Conservation (phyloP, 176 grass and related monocot genomes). For the Raddia distichophylla region DNA sequence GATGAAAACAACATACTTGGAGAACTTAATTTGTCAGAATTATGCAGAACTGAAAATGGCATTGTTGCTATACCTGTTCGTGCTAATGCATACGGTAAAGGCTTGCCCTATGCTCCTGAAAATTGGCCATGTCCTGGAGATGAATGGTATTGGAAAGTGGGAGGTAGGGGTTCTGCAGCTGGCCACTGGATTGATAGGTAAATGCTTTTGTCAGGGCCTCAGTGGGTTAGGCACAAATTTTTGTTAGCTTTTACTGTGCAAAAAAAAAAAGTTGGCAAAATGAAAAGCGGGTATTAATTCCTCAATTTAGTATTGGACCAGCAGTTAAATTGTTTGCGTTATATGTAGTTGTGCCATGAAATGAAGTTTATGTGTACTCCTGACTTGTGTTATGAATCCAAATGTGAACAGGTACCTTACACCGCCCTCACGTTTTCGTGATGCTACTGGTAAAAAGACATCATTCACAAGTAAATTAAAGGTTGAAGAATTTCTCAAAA, state of each 20-base stretch:
- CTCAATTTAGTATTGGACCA: slow-evolving; percentile 25
- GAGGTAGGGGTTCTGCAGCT: slow-evolving; percentile 35
- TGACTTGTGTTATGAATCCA: slow-evolving; percentile 44
- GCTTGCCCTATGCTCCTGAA: slow-evolving; percentile 76
- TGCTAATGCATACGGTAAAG: slow-evolving; percentile 56
- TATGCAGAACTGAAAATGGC: slow-evolving; percentile 44
- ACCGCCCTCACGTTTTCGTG: slow-evolving; percentile 63
- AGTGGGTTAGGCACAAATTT: slow-evolving; percentile 9
- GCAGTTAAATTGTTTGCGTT: slow-evolving; percentile 25
- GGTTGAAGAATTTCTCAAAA: slow-evolving; percentile 77
- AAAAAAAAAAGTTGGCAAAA: slow-evolving; percentile 21
- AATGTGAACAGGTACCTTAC: slow-evolving; percentile 66
- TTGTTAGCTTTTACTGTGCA: neutral
- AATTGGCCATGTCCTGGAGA: slow-evolving; percentile 74
- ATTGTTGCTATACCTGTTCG: slow-evolving; percentile 57
- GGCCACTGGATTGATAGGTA: slow-evolving; percentile 82
- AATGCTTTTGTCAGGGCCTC: slow-evolving; percentile 33
- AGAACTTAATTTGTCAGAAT: slow-evolving; percentile 58
- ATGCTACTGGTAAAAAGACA: slow-evolving; percentile 48
- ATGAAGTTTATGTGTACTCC: slow-evolving; percentile 6
- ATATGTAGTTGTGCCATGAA: slow-evolving; percentile 8
- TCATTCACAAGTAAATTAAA: slow-evolving; percentile 69
- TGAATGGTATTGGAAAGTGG: slow-evolving; percentile 76
- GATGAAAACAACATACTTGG: slow-evolving; percentile 24
- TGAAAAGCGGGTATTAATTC: neutral